Evolutionary conservation across 2,329 filamentous ascomycete species (phyloP).

Genomic region (Orbilia quercus): DNA sequence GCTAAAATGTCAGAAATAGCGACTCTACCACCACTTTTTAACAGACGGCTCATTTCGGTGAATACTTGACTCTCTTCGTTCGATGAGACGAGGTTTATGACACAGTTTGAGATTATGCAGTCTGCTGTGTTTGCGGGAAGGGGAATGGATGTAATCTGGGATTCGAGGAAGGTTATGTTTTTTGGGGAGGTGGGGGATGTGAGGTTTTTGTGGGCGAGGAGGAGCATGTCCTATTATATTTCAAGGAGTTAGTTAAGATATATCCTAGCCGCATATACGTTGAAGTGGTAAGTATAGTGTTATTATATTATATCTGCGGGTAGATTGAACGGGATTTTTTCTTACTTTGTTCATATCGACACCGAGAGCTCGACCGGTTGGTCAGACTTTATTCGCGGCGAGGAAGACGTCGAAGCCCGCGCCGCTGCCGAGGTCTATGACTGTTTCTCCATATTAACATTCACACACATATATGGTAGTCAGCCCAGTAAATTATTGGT

Average conservation of each 20-base stretch:
- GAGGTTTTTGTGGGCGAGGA: slow-evolving; percentile 65
- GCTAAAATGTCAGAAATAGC: slow-evolving; percentile 72
- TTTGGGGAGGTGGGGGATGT: slow-evolving; percentile 54
- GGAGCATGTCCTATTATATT: slow-evolving; percentile 68
- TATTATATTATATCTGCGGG: too few relatives aligned
- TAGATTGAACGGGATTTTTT: too few relatives aligned
- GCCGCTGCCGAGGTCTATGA: slow-evolving; percentile 71
- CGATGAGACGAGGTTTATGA: slow-evolving; percentile 71
- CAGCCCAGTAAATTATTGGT: too few relatives aligned
- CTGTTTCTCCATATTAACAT: slow-evolving; percentile 67
- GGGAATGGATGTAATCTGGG: slow-evolving; percentile 65
- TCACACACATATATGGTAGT: too few relatives aligned
- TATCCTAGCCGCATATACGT: too few relatives aligned
- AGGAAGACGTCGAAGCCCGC: slow-evolving; percentile 71
- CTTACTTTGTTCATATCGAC: slow-evolving; percentile 71
- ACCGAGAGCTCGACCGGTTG: slow-evolving; percentile 67
- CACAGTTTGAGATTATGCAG: slow-evolving; percentile 74
- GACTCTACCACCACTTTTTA: slow-evolving; percentile 70
- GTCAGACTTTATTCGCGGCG: slow-evolving; percentile 67
- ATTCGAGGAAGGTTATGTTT: slow-evolving; percentile 69
- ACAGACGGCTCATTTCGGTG: slow-evolving; percentile 69
- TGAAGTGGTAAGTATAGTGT: too few relatives aligned
- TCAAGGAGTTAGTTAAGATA: background rate
- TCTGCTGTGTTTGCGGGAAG: slow-evolving; percentile 65
- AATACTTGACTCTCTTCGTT: slow-evolving; percentile 70